phyloP scores from a whole-genome alignment of 208 protist genomes.

The Crithidia fasciculata region DNA sequence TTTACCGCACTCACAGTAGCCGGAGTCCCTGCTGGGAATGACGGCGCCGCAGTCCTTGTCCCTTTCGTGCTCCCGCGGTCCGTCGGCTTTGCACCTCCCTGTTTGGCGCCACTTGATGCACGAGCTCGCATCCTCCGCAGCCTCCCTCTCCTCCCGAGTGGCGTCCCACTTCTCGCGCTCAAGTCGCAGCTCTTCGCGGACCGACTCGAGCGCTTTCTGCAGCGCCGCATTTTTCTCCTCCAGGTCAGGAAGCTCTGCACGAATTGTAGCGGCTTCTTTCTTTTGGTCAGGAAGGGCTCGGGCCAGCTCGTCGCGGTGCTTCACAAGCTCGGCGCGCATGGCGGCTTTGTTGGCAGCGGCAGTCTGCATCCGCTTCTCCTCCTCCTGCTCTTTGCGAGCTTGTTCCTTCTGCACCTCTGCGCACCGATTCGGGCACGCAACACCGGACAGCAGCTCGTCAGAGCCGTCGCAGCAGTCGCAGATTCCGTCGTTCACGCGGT shows the following conservation, averaged over 20 bases:
- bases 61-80: slow-evolving; percentile 2
- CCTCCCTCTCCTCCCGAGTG: slow-evolving; percentile 6
- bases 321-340: slow-evolving; percentile 33
- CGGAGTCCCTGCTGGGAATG: slow-evolving; percentile 37
- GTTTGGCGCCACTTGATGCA: slow-evolving; percentile 60
- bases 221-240: slow-evolving; percentile 30
- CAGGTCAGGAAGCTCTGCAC: slow-evolving; percentile 28
- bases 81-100: slow-evolving; percentile 37
- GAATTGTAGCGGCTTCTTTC: slow-evolving; percentile 21
- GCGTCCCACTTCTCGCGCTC: slow-evolving; percentile 21
- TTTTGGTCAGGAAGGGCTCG: slow-evolving; percentile 13
- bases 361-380: slow-evolving; percentile 35
- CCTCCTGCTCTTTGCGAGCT: slow-evolving; percentile 16
- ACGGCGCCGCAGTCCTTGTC: slow-evolving; percentile 48
- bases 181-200: slow-evolving; percentile 30
- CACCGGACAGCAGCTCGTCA: slow-evolving; percentile 70
- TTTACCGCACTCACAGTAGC: slow-evolving; percentile 63
- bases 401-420: slow-evolving; percentile 39
- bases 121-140: slow-evolving; percentile 4
- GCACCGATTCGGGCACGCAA: slow-evolving; percentile 74
- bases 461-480: slow-evolving; percentile 95
- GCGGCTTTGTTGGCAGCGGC: slow-evolving; percentile 28
- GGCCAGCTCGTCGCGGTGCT: slow-evolving; percentile 23
- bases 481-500: slow-evolving; percentile 92
- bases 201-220: slow-evolving; percentile 38